Evolutionary conservation across 495 filamentous ascomycete genomes (phyloP), one percentile per base, ranked within the genome.

Genomic region (Lasiosphaeria ovina): DNA sequence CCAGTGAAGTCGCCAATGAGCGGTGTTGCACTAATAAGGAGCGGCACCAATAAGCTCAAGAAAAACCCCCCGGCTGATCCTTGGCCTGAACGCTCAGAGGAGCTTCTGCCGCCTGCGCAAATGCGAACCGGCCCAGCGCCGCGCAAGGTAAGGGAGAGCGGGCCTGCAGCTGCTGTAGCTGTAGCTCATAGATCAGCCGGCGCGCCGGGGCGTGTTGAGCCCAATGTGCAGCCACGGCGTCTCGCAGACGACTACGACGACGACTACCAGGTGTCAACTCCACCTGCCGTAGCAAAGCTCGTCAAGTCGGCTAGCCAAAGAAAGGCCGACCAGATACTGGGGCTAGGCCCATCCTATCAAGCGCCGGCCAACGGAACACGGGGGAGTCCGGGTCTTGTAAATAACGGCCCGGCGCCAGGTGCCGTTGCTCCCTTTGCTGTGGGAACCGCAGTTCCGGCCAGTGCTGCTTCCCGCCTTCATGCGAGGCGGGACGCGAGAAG

Each of bases 41-140:
- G 65, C 32, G 76, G 76, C 12, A 79, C 73, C 59, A 80, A 80
- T 62, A 82, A 79, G 54, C 71, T 79, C 4, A 75, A 71, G 65
- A 80, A 82, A 52, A 76, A 75, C 9, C 77, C 74, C 10, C 77
- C 76, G 1, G 66, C 52, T 12, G 77, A 79, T 10, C 63, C 70
- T 3, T 75, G 74, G 74, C 75, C 72, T 50, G 55, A 42, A 35
- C 62, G 62, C 50, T 63, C 68, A 6, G 76, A 75, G 31, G 67
- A 54, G 33, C 59, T 52, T 8, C 56, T 56, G 34, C 56, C 56
- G 6, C 32, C 47, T 6, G 35, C 31, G 40, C 34, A 58, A 40
- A 51, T 51, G 10, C 47, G 56, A 17, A 58, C 16, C 17, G 54
- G 35, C 35, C 33, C 47, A 17, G 34, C 6, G 38, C 47, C 48